These are phyloP conservation scores for Talaromyces borbonicus DNA, from an alignment of 495 filamentous ascomycete genomes.

Conservation along the genomic window DNA sequence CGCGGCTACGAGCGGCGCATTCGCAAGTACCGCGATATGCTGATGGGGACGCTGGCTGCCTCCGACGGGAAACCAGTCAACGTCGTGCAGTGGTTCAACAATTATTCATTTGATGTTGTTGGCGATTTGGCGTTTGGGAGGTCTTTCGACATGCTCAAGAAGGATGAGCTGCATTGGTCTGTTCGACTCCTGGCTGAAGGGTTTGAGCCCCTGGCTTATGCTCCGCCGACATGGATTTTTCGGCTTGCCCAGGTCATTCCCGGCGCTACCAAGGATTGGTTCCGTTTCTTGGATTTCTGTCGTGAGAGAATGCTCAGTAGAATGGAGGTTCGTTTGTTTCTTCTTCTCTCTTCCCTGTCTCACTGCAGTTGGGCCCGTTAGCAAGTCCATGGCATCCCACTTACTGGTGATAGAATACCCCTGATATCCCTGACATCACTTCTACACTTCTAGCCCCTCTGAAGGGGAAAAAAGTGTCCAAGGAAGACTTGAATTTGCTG, in stretches of 20 bases:
- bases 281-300: slow-evolving; percentile 17
- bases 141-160: slow-evolving; percentile 32
- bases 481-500: slow-evolving; percentile 17
- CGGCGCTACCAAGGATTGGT: slow-evolving; percentile 22
- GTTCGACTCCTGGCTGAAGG: slow-evolving; percentile 17
- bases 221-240: slow-evolving; percentile 26
- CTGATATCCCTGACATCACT: slow-evolving; percentile 21
- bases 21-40: slow-evolving; percentile 13
- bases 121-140: slow-evolving; percentile 39
- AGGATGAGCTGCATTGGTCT: slow-evolving; percentile 22
- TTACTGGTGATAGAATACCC: slow-evolving; percentile 15
- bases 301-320: slow-evolving; percentile 13
- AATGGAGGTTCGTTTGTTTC: slow-evolving; percentile 7
- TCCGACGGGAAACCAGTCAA: slow-evolving; percentile 17
- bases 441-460: slow-evolving; percentile 20
- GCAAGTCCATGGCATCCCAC: too few relatives aligned
- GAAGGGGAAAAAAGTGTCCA: slow-evolving; percentile 11
- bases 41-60: slow-evolving; percentile 14
- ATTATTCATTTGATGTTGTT: slow-evolving; percentile 42
- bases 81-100: slow-evolving; percentile 32
- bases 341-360: neutral
- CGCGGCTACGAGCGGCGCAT: slow-evolving; percentile 26
- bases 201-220: slow-evolving; percentile 20
- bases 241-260: slow-evolving; percentile 19
- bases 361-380: neutral